Base-by-base conservation (phyloP, 148 eudicot species). In the Rhododendron molle region DNA sequence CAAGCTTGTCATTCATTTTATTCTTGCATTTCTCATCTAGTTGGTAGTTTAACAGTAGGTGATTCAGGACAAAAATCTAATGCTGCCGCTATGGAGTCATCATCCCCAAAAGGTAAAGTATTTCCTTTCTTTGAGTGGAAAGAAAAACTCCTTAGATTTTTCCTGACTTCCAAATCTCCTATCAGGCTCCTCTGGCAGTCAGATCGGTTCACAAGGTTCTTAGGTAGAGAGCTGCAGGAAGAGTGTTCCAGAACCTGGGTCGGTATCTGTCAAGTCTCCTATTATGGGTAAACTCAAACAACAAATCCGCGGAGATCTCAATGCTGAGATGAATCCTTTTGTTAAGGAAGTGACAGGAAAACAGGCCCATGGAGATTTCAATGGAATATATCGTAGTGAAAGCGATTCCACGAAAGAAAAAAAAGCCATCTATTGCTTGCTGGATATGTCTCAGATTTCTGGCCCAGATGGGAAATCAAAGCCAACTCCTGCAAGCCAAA, bases 401-500 rank as follows among this genome's bases (percentile, higher is more conserved):
- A 84, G 83, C 16, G 80, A 85, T 86, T 62, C 78, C 20, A 1
- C 20, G 43, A 84, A 88, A 81, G 83, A 73, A 46, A 88, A 90
- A 38, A 74, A 83, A 86, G 78, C 83, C 80, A 73, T 60, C 84
- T 83, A 88, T 86, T 74, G 43, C 83, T 90, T 93, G 56, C 89
- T 86, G 83, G 94, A 96, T 83, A 88, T 87, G 79, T 97, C 99
- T 90, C 99, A 97, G 91, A 92, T 95, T 71, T 97, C 99, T 82
- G 98, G 96, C 65, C 98, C 98, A 26, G 93, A 93, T 87, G 91
- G 89, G 78, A 93, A 88, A 86, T 86, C 90, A 15, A 93, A 91
- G 91, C 84, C 83, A 83, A 97, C 99, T 82, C 99, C 96, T 83
- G 87, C 93, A 78, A 97, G 99, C 91, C 99, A 97, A 91, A 93